A percentile compares a stretch with the other conserved stretches of the same genome.
Evolutionary conservation across 2,329 filamentous ascomycete genomes (phyloP).

Genomic region (Elsinoe australis): DNA sequence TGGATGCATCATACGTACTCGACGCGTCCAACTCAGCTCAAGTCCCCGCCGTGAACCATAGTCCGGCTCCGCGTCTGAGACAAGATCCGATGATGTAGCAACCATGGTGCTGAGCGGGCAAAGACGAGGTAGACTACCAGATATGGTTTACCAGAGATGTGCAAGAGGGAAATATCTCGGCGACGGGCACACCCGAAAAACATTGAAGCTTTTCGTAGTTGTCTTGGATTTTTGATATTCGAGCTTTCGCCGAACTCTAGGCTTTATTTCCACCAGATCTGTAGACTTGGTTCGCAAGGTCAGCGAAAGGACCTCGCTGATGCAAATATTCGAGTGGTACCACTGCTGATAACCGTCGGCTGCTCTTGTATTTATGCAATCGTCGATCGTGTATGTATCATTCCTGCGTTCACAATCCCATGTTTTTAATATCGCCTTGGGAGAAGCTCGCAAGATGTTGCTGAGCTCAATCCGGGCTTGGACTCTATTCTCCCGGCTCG

Average conservation of each 20-base stretch:
- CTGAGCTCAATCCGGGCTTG: no score
- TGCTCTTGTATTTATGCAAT: no score
- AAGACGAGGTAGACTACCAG: background rate
- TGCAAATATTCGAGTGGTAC: no score
- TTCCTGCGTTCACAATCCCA: no score
- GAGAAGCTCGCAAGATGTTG: no score
- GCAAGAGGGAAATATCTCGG: background rate
- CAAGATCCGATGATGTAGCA: background rate
- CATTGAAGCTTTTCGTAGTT: background rate
- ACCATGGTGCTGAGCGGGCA: background rate
- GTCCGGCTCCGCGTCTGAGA: background rate
- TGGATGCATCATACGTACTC: background rate
- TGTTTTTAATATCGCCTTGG: no score
- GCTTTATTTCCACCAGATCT: background rate
- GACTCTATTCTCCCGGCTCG: slow-evolving; percentile 53
- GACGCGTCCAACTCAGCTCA: background rate
- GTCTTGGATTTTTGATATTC: slow-evolving; percentile 1
- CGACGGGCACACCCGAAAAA: background rate
- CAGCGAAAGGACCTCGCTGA: no score
- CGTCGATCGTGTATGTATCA: no score
- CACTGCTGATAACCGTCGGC: no score
- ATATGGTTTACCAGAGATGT: background rate
- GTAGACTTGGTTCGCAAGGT: background rate
- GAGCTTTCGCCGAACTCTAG: slow-evolving; percentile 4
- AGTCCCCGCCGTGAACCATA: slow-evolving; percentile 3